phyloP scores from a whole-genome alignment of 1,284 basidiomycete genomes.

The Pascua guehoae region DNA sequence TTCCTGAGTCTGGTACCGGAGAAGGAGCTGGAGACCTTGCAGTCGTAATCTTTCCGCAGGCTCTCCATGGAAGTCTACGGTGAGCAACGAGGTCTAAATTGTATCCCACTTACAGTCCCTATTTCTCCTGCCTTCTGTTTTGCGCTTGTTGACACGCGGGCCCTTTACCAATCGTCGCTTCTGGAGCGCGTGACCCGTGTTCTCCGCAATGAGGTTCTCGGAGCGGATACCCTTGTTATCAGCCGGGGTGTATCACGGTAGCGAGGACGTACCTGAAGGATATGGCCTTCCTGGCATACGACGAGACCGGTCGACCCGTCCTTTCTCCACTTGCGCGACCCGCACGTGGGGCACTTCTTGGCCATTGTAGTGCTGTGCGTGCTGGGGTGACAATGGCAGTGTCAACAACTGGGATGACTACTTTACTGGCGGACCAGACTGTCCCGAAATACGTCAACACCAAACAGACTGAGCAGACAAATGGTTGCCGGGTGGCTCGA shows the following conservation, averaged over 20 bases:
- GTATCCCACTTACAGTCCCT: conserved; percentile 30
- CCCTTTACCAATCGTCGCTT: conserved; percentile 30
- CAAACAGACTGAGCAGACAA: not conserved
- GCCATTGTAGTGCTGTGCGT: conserved; percentile 27
- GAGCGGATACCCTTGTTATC: conserved; percentile 37
- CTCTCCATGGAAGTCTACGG: conserved; percentile 71
- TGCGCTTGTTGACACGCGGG: conserved; percentile 26
- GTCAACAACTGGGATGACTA: not conserved
- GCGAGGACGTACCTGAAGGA: conserved; percentile 34
- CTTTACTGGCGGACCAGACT: conserved; percentile 3
- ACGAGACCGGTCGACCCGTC: conserved; percentile 38
- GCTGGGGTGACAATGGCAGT: not conserved
- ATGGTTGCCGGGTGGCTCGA: not conserved
- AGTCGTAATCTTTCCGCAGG: conserved; percentile 72
- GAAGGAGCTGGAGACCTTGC: conserved; percentile 72
- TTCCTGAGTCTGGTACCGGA: conserved; percentile 69
- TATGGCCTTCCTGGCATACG: conserved; percentile 48
- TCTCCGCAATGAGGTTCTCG: conserved; percentile 37
- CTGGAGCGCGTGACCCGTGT: conserved; percentile 29
- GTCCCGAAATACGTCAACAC: not conserved
- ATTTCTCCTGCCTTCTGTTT: conserved; percentile 30
- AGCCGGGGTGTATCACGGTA: not conserved
- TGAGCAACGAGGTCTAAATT: conserved; percentile 8
- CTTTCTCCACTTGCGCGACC: conserved; percentile 45
- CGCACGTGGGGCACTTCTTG: conserved; percentile 40